Evolutionary conservation across 805 yeast species (phyloP), one percentile per base, ranked within the genome.

Genomic region (Wickerhamiella kurtzmanii): DNA sequence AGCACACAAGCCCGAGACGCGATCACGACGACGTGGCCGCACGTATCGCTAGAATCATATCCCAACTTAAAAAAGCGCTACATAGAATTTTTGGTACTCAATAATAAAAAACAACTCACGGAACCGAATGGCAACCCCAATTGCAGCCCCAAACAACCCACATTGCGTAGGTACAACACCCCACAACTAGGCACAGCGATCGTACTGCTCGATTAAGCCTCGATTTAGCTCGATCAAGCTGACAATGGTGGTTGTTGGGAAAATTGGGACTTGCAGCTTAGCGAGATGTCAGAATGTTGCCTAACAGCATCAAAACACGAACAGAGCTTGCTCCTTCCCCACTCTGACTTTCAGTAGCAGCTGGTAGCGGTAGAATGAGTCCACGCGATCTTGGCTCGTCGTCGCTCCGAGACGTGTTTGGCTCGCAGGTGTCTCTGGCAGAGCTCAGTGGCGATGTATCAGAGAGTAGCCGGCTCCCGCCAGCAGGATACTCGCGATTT

Each of bases 351-450:
- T n/a, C n/a, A n/a, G n/a, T n/a, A n/a, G n/a, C n/a, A n/a, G n/a
- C n/a, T n/a, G n/a, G n/a, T n/a, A n/a, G n/a, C n/a, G n/a, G n/a
- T n/a, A 25, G 11, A 25, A 25, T 25, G 32, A 25, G 32, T 11
- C 32, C 6, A 25, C 32, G 32, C 32, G 32, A 25, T 25, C 32
- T 25, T 11, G 32, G 32, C 9, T 25, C 32, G 8, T 53, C 56
- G 4, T 44, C 69, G 8, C 54, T 66, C 16, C 53, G 57, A 9
- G 66, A 62, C 16, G 68, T 66, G 32, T 66, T 66, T 51, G 70
- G 70, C 5, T 62, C 69, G 11, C 56, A 57, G 28, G 63, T 61
- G 11, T 59, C 65, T 25, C 59, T 66, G 32, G 61, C 64, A 1
- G 70, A 66, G 51, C 58, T 63, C 40, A 58, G 55, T 35, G 63